Evolutionary conservation across 257 asterid species (phyloP), one percentile per base, ranked within the genome.

Genomic region (Solanum chiquidenum): DNA sequence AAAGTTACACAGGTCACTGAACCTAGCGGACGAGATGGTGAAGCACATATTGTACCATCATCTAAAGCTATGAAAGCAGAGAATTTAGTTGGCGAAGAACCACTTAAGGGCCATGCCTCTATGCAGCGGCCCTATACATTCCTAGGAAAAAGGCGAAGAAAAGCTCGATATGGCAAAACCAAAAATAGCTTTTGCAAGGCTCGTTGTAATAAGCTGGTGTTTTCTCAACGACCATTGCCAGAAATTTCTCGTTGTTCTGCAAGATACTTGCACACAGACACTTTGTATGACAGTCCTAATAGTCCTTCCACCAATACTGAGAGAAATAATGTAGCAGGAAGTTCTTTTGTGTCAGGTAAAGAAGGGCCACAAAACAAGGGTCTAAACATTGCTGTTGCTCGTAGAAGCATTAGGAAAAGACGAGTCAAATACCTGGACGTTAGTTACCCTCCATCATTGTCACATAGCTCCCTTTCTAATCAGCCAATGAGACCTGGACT

Each of bases 391-490:
- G 89, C 93, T 89, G 89, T 87, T 88, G 88, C 91, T 75, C 93
- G 96, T 85, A 89, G 98, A 92, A 95, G 98, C 85, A 31, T 69
- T 68, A 91, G 98, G 74, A 94, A 94, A 90, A 94, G 98, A 84
- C 94, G 92, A 44, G 89, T 89, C 87, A 93, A 93, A 87, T 88
- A 88, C 60, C 91, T 94, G 91, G 96, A 90, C 21, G 93, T 89
- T 87, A 88, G 88, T 88, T 87, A 76, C 64, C 80, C 89, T 76
- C 88, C 91, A 25, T 86, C 89, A 88, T 91, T 91, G 89, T 52
- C 74, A 87, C 83, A 64, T 42, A 60, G 80, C 89, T 87, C 90
- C 86, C 71, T 42, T 69, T 88, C 92, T 83, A 25, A 58, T 73
- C 90, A 83, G 88, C n/a, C 27, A 35, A 92, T 89, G 83, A 93